Base-by-base conservation (phyloP, 2,329 filamentous ascomycete species). In the Diplodia scrobiculata region DNA sequence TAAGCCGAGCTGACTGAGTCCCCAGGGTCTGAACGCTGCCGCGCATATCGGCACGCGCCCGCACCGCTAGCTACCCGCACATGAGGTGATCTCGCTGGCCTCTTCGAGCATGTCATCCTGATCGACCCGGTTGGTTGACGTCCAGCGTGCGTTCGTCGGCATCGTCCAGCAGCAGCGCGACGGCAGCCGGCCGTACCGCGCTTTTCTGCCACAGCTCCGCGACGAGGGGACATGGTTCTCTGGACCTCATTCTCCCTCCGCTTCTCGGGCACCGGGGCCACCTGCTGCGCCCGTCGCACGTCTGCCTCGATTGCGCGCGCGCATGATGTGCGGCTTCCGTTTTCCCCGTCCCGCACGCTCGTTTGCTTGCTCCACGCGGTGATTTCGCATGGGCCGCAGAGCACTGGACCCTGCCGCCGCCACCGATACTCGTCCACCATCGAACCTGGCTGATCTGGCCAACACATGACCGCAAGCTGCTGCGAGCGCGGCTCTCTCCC, bases 301-400 rank as follows among this genome's bases (percentile, higher is more conserved):
- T 21, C 55, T 25, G 55, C 58, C 29, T 45, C 55, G 38, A 34
- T 19, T 48, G 55, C 55, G 55, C 55, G 55, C 55, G 21, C 38
- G 62, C 62, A 65, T 48, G 63, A 65, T 65, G 63, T n/a, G 51
- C 52, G 63, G 45, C 52, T 47, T n/a, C n/a, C 53, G 63, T 65
- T 58, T 38, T 50, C 63, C 63, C 63, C 63, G 63, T 48, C 52
- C 53, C 63, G 36, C 36, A 36, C 32, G 21, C 17, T 36, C 53
- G 53, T 38, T 55, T 36, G 32, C 32, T 19, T 10, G 53, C 53
- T 41, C 53, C 53, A 58, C 53, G 53, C 34, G 5, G n/a, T 32
- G n/a, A 36, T 29, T 32, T 50, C 47, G 47, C 47, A 45, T 45
- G 7, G 41, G 19, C 34, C 34, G 34, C 34, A 13, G 9, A 36